phyloP scores from a whole-genome alignment of 306 rosid genomes.

The Glycine latifolia region DNA sequence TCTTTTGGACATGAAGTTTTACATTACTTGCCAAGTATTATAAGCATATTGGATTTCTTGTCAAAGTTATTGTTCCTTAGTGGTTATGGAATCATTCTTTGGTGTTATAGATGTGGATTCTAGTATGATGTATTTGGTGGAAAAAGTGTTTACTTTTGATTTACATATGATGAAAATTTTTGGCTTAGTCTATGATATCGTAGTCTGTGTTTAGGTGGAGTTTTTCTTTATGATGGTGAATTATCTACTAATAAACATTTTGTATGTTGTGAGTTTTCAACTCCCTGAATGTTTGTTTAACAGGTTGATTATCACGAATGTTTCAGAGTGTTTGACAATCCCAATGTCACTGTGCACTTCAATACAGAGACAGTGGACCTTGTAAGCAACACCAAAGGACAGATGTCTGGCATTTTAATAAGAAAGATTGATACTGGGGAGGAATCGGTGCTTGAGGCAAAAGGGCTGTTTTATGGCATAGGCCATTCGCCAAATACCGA shows the following conservation, averaged over 20 bases:
- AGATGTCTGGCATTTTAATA: slow-evolving; percentile 86
- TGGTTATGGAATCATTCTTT: slow-evolving; percentile 5
- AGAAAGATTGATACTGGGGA: slow-evolving; percentile 71
- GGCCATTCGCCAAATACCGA: slow-evolving; percentile 94
- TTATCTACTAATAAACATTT: slow-evolving; percentile 65
- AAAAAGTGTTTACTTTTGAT: background rate
- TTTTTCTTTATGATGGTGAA: slow-evolving; percentile 47
- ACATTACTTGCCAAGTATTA: background rate
- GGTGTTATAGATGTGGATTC: slow-evolving; percentile 10
- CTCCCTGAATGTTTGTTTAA: slow-evolving; percentile 96
- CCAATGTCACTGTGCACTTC: slow-evolving; percentile 87
- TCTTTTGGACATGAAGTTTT: background rate
- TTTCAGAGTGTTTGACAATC: slow-evolving; percentile 98
- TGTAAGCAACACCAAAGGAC: slow-evolving; percentile 87
- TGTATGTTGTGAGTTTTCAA: slow-evolving; percentile 81
- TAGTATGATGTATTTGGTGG: background rate
- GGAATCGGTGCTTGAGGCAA: slow-evolving; percentile 82
- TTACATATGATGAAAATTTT: too few relatives aligned
- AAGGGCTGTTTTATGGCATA: slow-evolving; percentile 93
- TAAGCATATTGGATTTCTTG: slow-evolving; percentile 7
- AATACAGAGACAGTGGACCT: slow-evolving; percentile 90
- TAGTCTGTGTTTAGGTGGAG: slow-evolving; percentile 9
- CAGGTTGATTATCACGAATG: slow-evolving; percentile 99
- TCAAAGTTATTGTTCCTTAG: slow-evolving; percentile 17
- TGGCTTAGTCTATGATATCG: background rate